Evolutionary conservation across 1,139 yeast species (phyloP), one percentile per base, ranked within the genome.

Genomic region (Blastobotrys serpentis): DNA sequence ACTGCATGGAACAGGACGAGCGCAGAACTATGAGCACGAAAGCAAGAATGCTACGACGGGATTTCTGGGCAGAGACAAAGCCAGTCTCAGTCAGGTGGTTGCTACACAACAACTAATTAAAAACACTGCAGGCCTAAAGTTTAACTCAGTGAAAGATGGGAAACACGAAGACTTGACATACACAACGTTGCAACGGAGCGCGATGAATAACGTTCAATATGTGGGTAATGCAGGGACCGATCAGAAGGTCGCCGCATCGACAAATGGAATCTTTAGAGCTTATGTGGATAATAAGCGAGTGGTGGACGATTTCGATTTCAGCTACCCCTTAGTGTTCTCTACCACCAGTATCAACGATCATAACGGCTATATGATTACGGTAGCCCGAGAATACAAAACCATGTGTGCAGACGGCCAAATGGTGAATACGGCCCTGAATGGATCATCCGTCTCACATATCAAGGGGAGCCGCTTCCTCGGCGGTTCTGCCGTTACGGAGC

Each of bases 321-420:
- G 14, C 14, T 50, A 47, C 39, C 42, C 47, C 6, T 13, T 34
- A 25, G 34, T 6, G 14, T 34, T 30, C 23, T 22, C 36, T 13
- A 39, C 50, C 1, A 40, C 41, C 32, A 44, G 44, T 2, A 34
- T 23, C 26, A n/a, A 17, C 2, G 40, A 34, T 32, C 34, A 43
- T 17, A 17, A 47, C 34, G 48, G 51, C 19, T 82, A 82, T 59
- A 75, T 84, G n/a, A 78, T 81, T 42, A 74, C 86, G 0, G 16
- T 48, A 10, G 48, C 46, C 8, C 32, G 23, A 10, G 42, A 44
- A n/a, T 44, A 48, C 37, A 18, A 19, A 18, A 34, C 42, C 7
- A 14, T 21, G 10, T 47, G 46, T 13, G 23, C 47, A 7, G 19
- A 32, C 26, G 40, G 26, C 13, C 16, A 33, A 4, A n/a, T 19